Evolutionary conservation across 495 filamentous ascomycete genomes (phyloP).

Genomic region (Neurospora sp.): DNA sequence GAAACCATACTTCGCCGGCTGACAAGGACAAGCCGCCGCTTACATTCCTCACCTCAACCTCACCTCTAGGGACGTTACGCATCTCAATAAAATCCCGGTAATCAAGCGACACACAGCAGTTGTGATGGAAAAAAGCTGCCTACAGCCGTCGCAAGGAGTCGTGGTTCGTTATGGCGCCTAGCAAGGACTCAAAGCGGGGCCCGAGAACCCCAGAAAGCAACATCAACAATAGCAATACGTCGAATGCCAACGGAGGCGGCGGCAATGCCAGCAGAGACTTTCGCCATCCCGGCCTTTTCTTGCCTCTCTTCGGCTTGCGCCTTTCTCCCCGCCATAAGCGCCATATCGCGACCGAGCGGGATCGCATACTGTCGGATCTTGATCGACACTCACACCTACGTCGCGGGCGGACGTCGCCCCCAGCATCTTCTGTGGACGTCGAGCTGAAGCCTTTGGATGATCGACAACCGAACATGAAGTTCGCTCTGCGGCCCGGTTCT

Average conservation of each 20-base stretch:
- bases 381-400: background rate
- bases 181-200: background rate
- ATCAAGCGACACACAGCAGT: background rate
- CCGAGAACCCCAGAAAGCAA: background rate
- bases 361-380: background rate
- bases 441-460: constrained; percentile 8
- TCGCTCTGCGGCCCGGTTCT: background rate
- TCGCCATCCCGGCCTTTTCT: background rate
- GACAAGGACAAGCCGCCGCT: background rate
- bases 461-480: background rate
- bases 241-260: background rate
- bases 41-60: background rate
- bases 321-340: background rate
- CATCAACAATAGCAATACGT: background rate
- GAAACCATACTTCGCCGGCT: background rate
- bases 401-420: background rate
- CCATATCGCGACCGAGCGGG: background rate
- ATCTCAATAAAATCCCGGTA: background rate
- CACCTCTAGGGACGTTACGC: background rate
- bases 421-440: constrained; percentile 2
- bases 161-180: background rate
- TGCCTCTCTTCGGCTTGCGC: background rate
- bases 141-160: background rate
- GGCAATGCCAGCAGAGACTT: background rate
- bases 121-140: background rate